Percentiles rank a stretch among this genome's conserved stretches.
Conservation (phyloP, 2,329 filamentous ascomycete genomes). For the Phialophora macrospora region DNA sequence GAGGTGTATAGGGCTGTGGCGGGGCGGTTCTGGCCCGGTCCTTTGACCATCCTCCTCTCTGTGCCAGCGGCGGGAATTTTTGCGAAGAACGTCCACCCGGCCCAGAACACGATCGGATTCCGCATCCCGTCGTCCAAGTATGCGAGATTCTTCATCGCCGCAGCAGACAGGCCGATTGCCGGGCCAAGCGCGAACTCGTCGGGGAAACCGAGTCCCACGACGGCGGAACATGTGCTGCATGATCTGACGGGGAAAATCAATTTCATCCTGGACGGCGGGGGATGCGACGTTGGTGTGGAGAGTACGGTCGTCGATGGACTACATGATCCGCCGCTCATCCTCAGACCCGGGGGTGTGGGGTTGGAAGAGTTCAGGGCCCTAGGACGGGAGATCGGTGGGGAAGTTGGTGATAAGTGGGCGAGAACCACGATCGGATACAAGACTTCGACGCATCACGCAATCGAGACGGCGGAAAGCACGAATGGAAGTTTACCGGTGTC, state of each 20-base stretch:
- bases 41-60: conserved; percentile 85
- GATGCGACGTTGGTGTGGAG: conserved; percentile 87
- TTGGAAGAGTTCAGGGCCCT: conserved; percentile 64
- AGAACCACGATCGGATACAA: conserved; percentile 76
- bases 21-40: conserved; percentile 87
- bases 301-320: conserved; percentile 96
- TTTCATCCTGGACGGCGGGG: conserved; percentile 85
- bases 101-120: conserved; percentile 80
- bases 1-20: conserved; percentile 79
- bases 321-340: conserved; percentile 75
- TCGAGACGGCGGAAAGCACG: background rate
- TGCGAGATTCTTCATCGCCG: conserved; percentile 83
- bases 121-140: conserved; percentile 85
- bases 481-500: conserved; percentile 2
- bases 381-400: conserved; percentile 56
- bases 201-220: conserved; percentile 89
- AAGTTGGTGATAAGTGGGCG: conserved; percentile 76
- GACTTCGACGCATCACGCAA: conserved; percentile 11
- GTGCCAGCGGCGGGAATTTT: conserved; percentile 68
- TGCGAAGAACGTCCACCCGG: conserved; percentile 90
- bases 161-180: conserved; percentile 78
- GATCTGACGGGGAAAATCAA: conserved; percentile 83
- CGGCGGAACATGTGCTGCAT: conserved; percentile 83
- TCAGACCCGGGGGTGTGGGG: conserved; percentile 85
- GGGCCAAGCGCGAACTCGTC: conserved; percentile 94